Evolutionary conservation across 2,329 filamentous ascomycete genomes (phyloP).

Genomic region (Huntiella bhutanensis): DNA sequence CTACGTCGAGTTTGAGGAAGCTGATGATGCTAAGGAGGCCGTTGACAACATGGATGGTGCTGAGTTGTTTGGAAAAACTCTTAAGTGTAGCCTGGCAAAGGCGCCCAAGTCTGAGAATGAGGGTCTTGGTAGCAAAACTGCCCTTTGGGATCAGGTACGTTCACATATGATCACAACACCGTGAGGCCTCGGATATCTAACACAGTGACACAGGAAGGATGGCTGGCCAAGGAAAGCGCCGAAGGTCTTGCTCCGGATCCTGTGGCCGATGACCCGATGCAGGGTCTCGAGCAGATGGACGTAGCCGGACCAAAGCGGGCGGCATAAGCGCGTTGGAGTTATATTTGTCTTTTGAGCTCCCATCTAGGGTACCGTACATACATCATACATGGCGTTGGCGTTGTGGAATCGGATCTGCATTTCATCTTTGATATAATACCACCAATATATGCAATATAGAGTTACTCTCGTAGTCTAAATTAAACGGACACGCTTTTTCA

Average conservation of each 20-base stretch:
- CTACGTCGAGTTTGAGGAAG: conserved; percentile 83
- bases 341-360: conserved; percentile 2
- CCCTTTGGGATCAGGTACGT: conserved; percentile 85
- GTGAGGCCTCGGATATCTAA: background rate
- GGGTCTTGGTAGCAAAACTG: conserved; percentile 79
- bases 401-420: conserved; percentile 14
- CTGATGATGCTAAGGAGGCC: conserved; percentile 74
- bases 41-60: conserved; percentile 99
- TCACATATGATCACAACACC: background rate
- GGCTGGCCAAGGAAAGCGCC: conserved; percentile 72
- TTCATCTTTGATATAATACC: conserved; percentile 2
- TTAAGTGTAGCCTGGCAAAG: conserved; percentile 86
- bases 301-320: conserved; percentile 77
- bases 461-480: no score
- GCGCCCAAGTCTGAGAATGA: conserved; percentile 76
- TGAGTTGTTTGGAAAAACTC: conserved; percentile 77
- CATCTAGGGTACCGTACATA: conserved; percentile 14
- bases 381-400: conserved; percentile 28
- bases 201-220: conserved; percentile 52
- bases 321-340: conserved; percentile 22
- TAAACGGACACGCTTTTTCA: conserved; percentile 3
- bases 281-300: conserved; percentile 80
- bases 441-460: background rate
- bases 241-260: conserved; percentile 42
- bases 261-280: conserved; percentile 67